Evolutionary conservation across 441 rosid species (phyloP).

Genomic region (Flueggea neowawraea): DNA sequence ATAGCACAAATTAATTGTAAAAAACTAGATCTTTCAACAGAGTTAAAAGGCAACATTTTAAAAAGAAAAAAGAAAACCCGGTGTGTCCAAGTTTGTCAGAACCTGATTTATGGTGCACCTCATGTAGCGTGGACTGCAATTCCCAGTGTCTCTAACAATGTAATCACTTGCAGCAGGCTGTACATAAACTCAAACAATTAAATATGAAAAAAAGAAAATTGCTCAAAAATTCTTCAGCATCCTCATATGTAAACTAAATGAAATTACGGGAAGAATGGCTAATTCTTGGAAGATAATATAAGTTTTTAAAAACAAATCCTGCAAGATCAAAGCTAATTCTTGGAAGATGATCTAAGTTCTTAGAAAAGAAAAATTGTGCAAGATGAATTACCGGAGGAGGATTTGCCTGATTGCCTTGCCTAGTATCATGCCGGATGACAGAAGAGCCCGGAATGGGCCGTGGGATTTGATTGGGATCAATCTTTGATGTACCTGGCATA

Average conservation of each 20-base stretch:
- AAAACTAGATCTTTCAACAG: no score
- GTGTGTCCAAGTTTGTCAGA: background rate
- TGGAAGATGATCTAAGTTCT: background rate
- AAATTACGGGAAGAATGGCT: no score
- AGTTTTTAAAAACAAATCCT: background rate
- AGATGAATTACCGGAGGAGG: conserved; percentile 49
- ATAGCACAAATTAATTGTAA: no score
- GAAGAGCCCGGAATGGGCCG: conserved; percentile 53
- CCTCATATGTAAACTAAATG: background rate
- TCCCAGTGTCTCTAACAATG: conserved; percentile 63
- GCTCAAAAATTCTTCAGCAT: background rate
- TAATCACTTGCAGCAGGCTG: conserved; percentile 72
- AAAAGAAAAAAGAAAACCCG: no score
- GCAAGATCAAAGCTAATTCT: no score
- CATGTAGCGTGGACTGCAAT: conserved; percentile 82
- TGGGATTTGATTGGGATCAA: conserved; percentile 69
- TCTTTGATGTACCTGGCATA: conserved; percentile 44
- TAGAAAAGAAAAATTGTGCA: background rate
- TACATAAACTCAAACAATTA: conserved; percentile 16
- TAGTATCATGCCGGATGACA: conserved; percentile 47
- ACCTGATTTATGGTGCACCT: conserved; percentile 88
- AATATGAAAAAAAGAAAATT: conserved; percentile 5
- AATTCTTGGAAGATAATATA: background rate
- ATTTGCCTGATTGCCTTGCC: conserved; percentile 59
- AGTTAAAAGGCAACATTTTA: background rate